Evolutionary conservation across 139 green algal species (phyloP), one percentile per base, ranked within the genome.

Genomic region (Chlorella sp.): DNA sequence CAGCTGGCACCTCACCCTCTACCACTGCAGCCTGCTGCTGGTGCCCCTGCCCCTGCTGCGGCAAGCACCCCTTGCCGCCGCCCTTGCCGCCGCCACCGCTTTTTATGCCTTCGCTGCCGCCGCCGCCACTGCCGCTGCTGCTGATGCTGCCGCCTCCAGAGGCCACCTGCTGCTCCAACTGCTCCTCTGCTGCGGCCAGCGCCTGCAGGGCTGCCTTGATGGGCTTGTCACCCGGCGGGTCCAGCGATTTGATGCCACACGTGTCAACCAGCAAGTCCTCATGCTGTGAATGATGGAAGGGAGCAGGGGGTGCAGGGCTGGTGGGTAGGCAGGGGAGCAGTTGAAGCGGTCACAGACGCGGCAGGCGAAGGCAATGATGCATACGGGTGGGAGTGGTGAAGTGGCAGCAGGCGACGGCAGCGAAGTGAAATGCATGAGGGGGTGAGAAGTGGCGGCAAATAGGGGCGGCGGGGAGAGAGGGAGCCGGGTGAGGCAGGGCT

Each of bases 201-300:
- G 89, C 91, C 30, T 91, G 60, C 42, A 89, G 76, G 85, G 91
- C 64, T 91, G 75, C 60, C 34, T 81, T 79, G 32, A 68, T 82
- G 69, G 64, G 69, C 82, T 81, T 82, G 39, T 80, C 53, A 0
- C 57, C 48, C 0, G 85, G 77, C 32, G 64, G 40, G 81, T 95
- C 91, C 28, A 95, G 90, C 30, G 71, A 73, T 30, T 86, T 90
- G 12, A 97, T 89, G 12, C 94, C 95, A 75, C 92, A 91, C 0
- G 88, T 91, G 81, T 96, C 88, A 18, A 94, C 36, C 32, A 90
- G 81, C 4, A 96, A 90, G 75, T 96, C 92, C 80, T 96, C 94
- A 53, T 96, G 91, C 88, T 96, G 80, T 34, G 32, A 21, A 79
- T 3, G 15, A 57, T 14, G 18, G 75, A 81, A 36, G 34, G 79